Conservation (phyloP, 768 basidiomycete genomes). For the Strobilomyces confusus region DNA sequence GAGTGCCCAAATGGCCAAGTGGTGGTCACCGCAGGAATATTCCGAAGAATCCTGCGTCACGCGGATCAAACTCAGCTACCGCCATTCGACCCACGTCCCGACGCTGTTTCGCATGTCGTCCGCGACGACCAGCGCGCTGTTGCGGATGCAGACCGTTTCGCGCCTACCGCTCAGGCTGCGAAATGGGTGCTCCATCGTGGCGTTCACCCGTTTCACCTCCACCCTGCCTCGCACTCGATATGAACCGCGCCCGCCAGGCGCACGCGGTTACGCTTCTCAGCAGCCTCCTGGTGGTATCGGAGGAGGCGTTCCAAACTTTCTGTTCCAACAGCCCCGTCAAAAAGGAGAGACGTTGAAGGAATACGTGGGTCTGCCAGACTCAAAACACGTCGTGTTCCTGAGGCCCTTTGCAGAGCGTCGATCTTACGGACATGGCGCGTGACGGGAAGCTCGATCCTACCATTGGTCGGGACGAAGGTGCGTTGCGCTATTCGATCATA, state of each 20-base stretch:
- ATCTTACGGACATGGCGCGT: slow-evolving; percentile 79
- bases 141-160: slow-evolving; percentile 8
- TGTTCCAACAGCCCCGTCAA: slow-evolving; percentile 55
- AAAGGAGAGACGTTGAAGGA: slow-evolving; percentile 87
- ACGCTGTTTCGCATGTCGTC: slow-evolving; percentile 9
- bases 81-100: too few species aligned
- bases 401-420: slow-evolving; percentile 53
- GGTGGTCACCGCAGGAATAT: too few species aligned
- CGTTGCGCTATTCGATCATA: not conserved
- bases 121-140: not conserved
- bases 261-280: slow-evolving; percentile 45
- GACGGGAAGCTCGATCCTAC: slow-evolving; percentile 87
- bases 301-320: slow-evolving; percentile 52
- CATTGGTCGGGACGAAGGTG: slow-evolving; percentile 85
- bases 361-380: slow-evolving; percentile 46
- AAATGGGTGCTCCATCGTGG: slow-evolving; percentile 16
- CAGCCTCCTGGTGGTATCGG: slow-evolving; percentile 38
- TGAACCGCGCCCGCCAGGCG: not conserved
- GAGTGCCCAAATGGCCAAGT: too few species aligned
- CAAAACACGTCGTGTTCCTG: not conserved
- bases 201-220: not conserved
- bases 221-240: not conserved
- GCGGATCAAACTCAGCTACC: too few species aligned
- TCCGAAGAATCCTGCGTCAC: too few species aligned
- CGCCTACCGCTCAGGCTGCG: slow-evolving; percentile 17